These are phyloP conservation scores for Monilinia fructigena DNA, from an alignment of 2,329 filamentous ascomycete species.

Conservation along the genomic window DNA sequence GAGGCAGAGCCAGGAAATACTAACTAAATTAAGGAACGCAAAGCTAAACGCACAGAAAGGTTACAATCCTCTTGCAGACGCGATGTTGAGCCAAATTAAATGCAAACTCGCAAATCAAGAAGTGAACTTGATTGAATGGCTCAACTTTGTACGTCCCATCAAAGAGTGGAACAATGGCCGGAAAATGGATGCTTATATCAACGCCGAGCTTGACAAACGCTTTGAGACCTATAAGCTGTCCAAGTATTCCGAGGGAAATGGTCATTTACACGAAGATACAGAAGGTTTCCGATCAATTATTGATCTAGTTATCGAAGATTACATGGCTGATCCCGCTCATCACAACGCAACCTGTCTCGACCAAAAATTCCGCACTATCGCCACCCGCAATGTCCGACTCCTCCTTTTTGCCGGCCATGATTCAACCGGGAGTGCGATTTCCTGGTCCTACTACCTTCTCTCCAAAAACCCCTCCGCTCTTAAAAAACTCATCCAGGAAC, in stretches of 20 bases:
- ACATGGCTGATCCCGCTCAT: slow-evolving; percentile 25
- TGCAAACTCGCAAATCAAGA: slow-evolving; percentile 27
- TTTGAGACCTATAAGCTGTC: slow-evolving; percentile 18
- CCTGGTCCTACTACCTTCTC: slow-evolving; percentile 30
- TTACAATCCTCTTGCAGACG: slow-evolving; percentile 29
- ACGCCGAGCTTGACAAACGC: slow-evolving; percentile 31
- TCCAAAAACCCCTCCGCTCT: slow-evolving; percentile 28
- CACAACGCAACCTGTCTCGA: slow-evolving; percentile 22
- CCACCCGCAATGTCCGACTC: slow-evolving; percentile 26
- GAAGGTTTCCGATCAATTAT: slow-evolving; percentile 27
- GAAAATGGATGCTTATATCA: slow-evolving; percentile 32
- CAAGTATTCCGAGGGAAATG: slow-evolving; percentile 18
- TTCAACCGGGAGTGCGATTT: slow-evolving; percentile 29
- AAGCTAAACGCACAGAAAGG: slow-evolving; percentile 28
- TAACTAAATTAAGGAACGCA: slow-evolving; percentile 17
- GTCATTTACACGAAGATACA: neutral
- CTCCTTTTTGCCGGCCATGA: slow-evolving; percentile 34
- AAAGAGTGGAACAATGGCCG: slow-evolving; percentile 30
- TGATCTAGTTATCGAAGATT: slow-evolving; percentile 30
- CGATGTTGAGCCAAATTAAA: slow-evolving; percentile 29
- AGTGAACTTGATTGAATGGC: slow-evolving; percentile 26
- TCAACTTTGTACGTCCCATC: slow-evolving; percentile 28
- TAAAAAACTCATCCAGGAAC: slow-evolving; percentile 28
- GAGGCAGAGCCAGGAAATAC: neutral
- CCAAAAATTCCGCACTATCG: slow-evolving; percentile 26